These are phyloP conservation scores for Vaccinium darrowii DNA, from an alignment of 148 eudicot genomes.

Conservation along the genomic window DNA sequence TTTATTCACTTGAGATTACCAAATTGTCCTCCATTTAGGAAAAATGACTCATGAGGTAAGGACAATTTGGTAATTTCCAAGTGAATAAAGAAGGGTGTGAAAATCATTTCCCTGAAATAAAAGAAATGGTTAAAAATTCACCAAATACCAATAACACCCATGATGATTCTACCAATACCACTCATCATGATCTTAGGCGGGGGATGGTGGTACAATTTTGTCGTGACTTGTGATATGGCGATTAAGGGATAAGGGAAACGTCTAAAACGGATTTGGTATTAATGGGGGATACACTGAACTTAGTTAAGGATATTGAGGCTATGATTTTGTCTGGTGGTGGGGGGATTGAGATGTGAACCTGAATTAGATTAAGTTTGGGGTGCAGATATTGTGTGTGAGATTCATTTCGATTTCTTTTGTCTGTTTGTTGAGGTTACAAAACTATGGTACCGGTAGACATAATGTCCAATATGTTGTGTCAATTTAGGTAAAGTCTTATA, in stretches of 20 bases:
- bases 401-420: constrained; percentile 1
- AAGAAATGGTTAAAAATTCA: no score
- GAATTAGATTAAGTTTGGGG: background rate
- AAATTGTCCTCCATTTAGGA: no score
- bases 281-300: constrained; percentile 13
- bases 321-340: constrained; percentile 13
- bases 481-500: background rate
- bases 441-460: background rate
- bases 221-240: constrained; percentile 13
- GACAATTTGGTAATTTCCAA: no score
- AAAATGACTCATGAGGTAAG: no score
- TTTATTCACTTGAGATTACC: no score
- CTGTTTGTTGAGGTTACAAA: background rate
- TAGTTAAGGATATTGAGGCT: background rate
- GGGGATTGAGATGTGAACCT: constrained; percentile 10
- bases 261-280: constrained; percentile 1
- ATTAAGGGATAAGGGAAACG: constrained; percentile 4
- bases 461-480: background rate
- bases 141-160: no score
- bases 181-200: constrained; percentile 21
- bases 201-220: constrained; percentile 12
- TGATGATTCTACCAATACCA: no score
- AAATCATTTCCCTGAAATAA: no score
- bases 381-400: background rate
- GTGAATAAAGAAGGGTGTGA: no score